A percentile compares a stretch with the other conserved stretches of the same genome.
Conservation (phyloP, 2,329 filamentous ascomycete species). For the Nannizziopsis arthrosporioides region DNA sequence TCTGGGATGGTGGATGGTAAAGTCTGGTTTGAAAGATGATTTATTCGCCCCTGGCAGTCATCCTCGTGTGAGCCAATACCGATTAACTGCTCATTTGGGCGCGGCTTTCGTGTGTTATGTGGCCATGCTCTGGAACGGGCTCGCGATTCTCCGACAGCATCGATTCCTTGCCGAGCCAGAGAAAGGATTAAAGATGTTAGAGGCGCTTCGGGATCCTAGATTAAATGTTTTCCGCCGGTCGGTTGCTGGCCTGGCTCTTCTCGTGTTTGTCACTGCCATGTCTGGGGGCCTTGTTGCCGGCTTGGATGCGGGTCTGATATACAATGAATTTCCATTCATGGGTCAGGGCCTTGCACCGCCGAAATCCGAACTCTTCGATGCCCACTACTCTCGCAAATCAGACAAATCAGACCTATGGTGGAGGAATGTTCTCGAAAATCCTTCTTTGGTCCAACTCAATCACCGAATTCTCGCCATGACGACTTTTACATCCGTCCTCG, state of each 20-base stretch:
- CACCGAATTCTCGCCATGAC: constrained; percentile 85
- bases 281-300: constrained; percentile 89
- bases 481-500: constrained; percentile 70
- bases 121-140: constrained; percentile 84
- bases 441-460: constrained; percentile 86
- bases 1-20: constrained; percentile 99
- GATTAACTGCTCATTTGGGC: constrained; percentile 76
- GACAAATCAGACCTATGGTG: constrained; percentile 81
- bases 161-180: constrained; percentile 57
- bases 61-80: constrained; percentile 88
- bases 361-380: constrained; percentile 67
- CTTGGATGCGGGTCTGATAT: constrained; percentile 90
- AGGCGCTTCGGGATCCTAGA: constrained; percentile 53
- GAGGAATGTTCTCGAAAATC: constrained; percentile 97
- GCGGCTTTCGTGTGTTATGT: constrained; percentile 88
- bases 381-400: constrained; percentile 68
- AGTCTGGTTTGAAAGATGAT: constrained; percentile 89
- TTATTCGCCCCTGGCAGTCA: constrained; percentile 83
- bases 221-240: constrained; percentile 62
- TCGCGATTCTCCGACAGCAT: constrained; percentile 69
- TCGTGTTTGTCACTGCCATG: constrained; percentile 84
- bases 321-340: constrained; percentile 98
- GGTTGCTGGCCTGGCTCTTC: constrained; percentile 55
- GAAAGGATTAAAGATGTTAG: constrained; percentile 48
- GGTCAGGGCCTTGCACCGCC: constrained; percentile 72